Percentiles rank a stretch among this genome's conserved stretches.
These are phyloP conservation scores for Calvatia gigantea DNA, from an alignment of 768 basidiomycete genomes.

Conservation along the genomic window DNA sequence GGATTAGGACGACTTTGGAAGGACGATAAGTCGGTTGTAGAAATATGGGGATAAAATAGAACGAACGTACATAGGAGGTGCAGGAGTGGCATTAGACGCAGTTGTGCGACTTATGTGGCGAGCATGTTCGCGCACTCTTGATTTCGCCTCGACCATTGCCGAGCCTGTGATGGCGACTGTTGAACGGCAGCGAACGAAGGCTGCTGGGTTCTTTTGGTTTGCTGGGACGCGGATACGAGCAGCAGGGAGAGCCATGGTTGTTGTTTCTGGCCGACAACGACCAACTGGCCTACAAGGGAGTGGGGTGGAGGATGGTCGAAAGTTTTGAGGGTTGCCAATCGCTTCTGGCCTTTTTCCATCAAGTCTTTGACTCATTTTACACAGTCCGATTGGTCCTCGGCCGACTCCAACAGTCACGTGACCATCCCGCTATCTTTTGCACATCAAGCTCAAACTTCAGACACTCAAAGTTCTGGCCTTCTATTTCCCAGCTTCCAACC, in stretches of 20 bases:
- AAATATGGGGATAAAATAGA: neutral
- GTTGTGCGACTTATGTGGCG: slow-evolving; percentile 72
- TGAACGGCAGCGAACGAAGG: slow-evolving; percentile 24
- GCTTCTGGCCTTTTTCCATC: neutral
- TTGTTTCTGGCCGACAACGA: neutral
- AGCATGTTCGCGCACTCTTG: slow-evolving; percentile 74
- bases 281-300: neutral
- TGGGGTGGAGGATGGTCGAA: neutral
- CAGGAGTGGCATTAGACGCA: slow-evolving; percentile 54
- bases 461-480: no score
- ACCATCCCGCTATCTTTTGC: neutral
- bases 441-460: no score
- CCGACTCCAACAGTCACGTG: neutral
- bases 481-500: no score
- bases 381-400: slow-evolving; percentile 2
- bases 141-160: slow-evolving; percentile 76
- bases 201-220: slow-evolving; percentile 18
- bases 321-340: neutral
- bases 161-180: slow-evolving; percentile 18
- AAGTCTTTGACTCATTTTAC: neutral
- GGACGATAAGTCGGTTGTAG: neutral
- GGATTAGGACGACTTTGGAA: slow-evolving; percentile 59
- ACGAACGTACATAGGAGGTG: slow-evolving; percentile 53
- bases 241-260: slow-evolving; percentile 25
- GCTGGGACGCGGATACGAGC: slow-evolving; percentile 21